Base-by-base conservation (phyloP, 108 stramenopile species). In the Discostella stelligeroides region DNA sequence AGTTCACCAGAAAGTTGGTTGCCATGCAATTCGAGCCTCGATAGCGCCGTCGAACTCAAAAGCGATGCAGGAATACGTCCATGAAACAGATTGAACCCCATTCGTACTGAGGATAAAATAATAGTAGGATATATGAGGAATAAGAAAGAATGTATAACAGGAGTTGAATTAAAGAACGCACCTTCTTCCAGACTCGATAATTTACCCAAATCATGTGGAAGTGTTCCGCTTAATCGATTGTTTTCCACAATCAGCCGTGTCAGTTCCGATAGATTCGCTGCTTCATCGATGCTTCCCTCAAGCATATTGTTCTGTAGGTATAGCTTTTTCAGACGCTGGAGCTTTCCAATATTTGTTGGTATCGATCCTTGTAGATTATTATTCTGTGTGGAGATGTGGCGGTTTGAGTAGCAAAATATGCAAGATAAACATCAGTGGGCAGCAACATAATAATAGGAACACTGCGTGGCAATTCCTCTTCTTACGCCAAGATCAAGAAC, bases 51-150 rank as follows among this genome's bases (percentile, higher is more conserved):
- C 68, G 57, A 7, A 0, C 49, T 54, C 38, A 67, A 42, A 13
- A 78, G 23, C 4, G 63, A 73, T 0, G 64, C 38, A 14, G 80
- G 76, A 45, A 88, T 79, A 24, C 28, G 62, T 9, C 85, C 85
- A 34, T 47, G 42, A 7, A 91, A 70, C 18, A 60, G 24, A 72
- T 88, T 91, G 41, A 65, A 58, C 34, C 84, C 86, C 37, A 85
- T 27, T 3, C 66, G 65, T 25, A 88, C 78, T 24, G 47, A n/a
- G n/a, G n/a, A n/a, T n/a, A n/a, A n/a, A n/a, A n/a, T 10, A 8
- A 34, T 34, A 6, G 34, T 6, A 34, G 3, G 34, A 34, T 34
- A 5, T 48, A 49, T n/a, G n/a, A n/a, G n/a, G n/a, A n/a, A n/a
- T n/a, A n/a, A n/a, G n/a, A n/a, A n/a, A n/a, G n/a, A n/a, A n/a